A percentile compares a stretch with the other conserved stretches of the same genome.
phyloP scores from a whole-genome alignment of 345 rosid genomes.

The Arabis hirsuta region DNA sequence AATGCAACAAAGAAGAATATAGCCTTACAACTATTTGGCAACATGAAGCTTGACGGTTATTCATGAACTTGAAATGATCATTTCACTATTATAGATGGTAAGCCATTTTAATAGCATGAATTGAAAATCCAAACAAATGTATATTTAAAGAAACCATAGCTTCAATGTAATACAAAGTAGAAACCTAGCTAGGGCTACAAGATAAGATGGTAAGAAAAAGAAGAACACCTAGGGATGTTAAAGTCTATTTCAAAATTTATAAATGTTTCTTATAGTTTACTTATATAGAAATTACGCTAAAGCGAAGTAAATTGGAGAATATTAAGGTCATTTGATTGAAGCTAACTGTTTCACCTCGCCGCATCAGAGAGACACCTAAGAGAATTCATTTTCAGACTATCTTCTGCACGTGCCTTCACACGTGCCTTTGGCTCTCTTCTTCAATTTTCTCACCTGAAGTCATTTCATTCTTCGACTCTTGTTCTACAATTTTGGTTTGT shows the following conservation, averaged over 20 bases:
- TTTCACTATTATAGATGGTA: background rate
- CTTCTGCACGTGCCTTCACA: conserved; percentile 35
- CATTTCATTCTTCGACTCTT: background rate
- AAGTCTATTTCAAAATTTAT: conserved; percentile 10
- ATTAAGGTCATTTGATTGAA: conserved; percentile 24
- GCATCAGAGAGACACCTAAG: conserved; percentile 36
- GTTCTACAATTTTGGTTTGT: background rate
- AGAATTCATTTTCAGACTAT: conserved; percentile 20
- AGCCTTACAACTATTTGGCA: too few relatives aligned
- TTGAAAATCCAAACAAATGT: conserved; percentile 13
- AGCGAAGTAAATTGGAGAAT: background rate
- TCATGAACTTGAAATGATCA: conserved; percentile 6
- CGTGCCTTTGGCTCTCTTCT: conserved; percentile 12
- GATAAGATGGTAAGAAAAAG: conserved; percentile 9
- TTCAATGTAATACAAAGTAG: conserved; percentile 10
- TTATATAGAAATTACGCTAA: background rate
- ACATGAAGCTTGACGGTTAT: too few relatives aligned
- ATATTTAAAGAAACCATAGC: conserved; percentile 19
- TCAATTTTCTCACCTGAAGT: conserved; percentile 24
- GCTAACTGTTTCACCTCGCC: conserved; percentile 37
- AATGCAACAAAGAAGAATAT: background rate
- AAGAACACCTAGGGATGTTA: background rate
- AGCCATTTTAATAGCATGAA: conserved; percentile 11
- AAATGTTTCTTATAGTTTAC: background rate
- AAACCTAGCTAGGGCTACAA: conserved; percentile 26